Conservation (phyloP, 2,329 filamentous ascomycete genomes). For the Epichloe uncinata region DNA sequence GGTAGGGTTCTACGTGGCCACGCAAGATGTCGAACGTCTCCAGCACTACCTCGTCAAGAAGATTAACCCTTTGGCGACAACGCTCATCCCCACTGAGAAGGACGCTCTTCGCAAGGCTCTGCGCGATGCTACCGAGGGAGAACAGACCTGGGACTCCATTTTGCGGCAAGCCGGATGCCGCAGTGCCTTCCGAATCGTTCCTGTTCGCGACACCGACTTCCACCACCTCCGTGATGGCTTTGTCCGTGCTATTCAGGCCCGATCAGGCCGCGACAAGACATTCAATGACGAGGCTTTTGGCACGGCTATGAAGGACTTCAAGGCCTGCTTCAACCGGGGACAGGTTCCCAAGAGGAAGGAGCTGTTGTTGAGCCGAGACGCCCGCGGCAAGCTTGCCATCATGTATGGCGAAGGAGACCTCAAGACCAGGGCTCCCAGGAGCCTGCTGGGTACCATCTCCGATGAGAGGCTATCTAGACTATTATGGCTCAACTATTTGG, state of each 20-base stretch:
- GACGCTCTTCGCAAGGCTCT: constrained; percentile 55
- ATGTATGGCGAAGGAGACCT: constrained; percentile 52
- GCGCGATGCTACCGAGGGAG: constrained; percentile 54
- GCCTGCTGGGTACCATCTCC: constrained; percentile 52
- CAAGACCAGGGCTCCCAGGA: constrained; percentile 28
- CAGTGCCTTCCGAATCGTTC: constrained; percentile 70
- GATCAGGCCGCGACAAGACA: constrained; percentile 43
- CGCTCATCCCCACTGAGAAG: constrained; percentile 72
- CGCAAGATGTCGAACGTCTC: constrained; percentile 65
- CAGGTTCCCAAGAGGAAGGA: constrained; percentile 71
- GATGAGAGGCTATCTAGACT: constrained; percentile 73
- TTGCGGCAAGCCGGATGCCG: constrained; percentile 55
- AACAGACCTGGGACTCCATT: constrained; percentile 61
- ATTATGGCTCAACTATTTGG: constrained; percentile 84
- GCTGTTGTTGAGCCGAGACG: constrained; percentile 57
- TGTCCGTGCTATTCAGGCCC: constrained; percentile 69
- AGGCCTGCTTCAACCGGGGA: constrained; percentile 65
- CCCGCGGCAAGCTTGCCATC: constrained; percentile 50
- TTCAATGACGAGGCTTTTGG: constrained; percentile 66
- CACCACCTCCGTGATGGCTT: constrained; percentile 84
- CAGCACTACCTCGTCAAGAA: constrained; percentile 65
- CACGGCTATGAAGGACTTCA: constrained; percentile 61
- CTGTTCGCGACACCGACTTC: constrained; percentile 90
- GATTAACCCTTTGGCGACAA: constrained; percentile 66
- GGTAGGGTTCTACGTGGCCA: constrained; percentile 82